Base-by-base conservation (phyloP, 2,329 filamentous ascomycete species). In the Fusarium coffeatum region DNA sequence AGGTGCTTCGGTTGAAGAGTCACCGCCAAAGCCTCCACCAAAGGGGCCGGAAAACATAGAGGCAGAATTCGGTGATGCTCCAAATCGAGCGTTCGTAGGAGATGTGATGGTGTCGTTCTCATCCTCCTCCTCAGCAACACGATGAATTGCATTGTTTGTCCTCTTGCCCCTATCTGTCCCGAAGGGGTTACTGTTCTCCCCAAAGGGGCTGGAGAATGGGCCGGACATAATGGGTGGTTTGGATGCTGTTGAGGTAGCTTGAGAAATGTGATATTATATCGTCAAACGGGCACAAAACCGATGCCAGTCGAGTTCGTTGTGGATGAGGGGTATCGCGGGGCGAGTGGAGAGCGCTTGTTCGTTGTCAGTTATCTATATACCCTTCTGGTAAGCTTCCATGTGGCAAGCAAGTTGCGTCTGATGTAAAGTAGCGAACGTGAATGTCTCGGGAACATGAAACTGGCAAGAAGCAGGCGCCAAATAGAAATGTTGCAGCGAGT, bases 71-170 rank as follows among this genome's bases (percentile, higher is more conserved):
- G 80, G 81, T n/a, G 60, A 58, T 55, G 77, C 62, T 28, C 84
- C 86, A 75, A 91, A 90, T 59, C 80, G 87, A 32, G 87, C 80
- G 58, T 88, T 86, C 66, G 92, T 93, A 66, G 93, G 93, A 56
- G 93, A 94, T 71, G 89, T 89, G 76, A 94, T 86, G 68, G 84
- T 85, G 76, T 94, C 93, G 77, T 88, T 89, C 79, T 95, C 92
- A 55, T 97, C 93, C 76, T 97, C 93, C 76, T 97, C 93, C 81
- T 97, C 93, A 62, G 95, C 89, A 66, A 92, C 88, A 68, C 82
- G 79, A 60, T 84, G 81, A 80, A 86, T 84, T 45, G 76, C 66
- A 65, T 81, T 79, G 55, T 62, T 48, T 42, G 66, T 55, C 41
- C 55, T 55, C 54, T 72, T 69, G n/a, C 71, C 68, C 55, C 70